phyloP scores from a whole-genome alignment of 2,329 filamentous ascomycete species.

The Epichloe festucae region DNA sequence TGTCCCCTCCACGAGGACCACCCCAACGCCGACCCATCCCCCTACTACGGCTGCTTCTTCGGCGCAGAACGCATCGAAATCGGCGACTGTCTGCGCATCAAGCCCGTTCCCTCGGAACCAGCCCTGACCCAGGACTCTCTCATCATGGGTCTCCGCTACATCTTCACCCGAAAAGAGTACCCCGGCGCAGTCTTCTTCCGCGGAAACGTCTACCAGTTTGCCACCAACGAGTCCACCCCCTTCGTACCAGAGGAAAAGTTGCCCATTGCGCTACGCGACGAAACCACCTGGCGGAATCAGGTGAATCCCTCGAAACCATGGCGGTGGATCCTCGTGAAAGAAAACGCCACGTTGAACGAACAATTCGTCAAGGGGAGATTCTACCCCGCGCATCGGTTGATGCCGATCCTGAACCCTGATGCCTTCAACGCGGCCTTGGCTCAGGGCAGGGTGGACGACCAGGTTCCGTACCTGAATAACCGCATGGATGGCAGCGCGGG shows the following conservation, averaged over 20 bases:
- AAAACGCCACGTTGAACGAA: constrained; percentile 35
- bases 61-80: constrained; percentile 36
- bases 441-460: constrained; percentile 28
- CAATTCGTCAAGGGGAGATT: constrained; percentile 37
- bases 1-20: constrained; percentile 20
- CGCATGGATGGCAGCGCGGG: constrained; percentile 29
- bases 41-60: constrained; percentile 36
- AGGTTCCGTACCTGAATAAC: constrained; percentile 39
- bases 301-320: constrained; percentile 20
- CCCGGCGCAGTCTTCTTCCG: constrained; percentile 27
- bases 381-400: constrained; percentile 41
- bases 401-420: constrained; percentile 33
- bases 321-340: constrained; percentile 28
- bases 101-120: constrained; percentile 25
- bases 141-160: constrained; percentile 27
- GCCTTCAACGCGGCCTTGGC: constrained; percentile 24
- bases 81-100: constrained; percentile 35
- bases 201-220: constrained; percentile 26
- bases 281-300: constrained; percentile 26
- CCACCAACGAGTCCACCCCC: constrained; percentile 16
- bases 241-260: constrained; percentile 24
- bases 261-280: constrained; percentile 28
- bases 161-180: constrained; percentile 23
- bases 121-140: constrained; percentile 18
- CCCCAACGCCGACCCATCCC: constrained; percentile 18